Conservation (phyloP, 768 basidiomycete genomes). For the Xanthoconium stramineum region DNA sequence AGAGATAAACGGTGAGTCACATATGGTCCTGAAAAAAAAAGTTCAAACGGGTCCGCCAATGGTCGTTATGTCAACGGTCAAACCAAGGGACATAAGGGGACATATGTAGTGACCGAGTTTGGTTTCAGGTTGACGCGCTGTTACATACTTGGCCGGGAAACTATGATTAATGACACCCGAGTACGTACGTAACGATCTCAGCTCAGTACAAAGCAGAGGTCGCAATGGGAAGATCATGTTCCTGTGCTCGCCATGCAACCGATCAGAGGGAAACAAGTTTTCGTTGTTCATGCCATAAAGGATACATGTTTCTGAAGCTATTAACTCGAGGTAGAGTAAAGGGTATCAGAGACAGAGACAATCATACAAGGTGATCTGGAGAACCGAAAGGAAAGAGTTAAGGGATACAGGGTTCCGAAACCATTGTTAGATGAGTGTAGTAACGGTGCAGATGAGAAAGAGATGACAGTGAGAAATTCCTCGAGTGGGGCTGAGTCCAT, state of each 20-base stretch:
- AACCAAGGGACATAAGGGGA: no score
- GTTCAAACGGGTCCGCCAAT: neutral
- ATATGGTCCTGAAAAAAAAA: neutral
- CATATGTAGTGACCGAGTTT: neutral
- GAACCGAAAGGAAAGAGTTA: constrained; percentile 11
- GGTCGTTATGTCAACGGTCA: constrained; percentile 7
- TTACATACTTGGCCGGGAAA: neutral
- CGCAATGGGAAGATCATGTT: neutral
- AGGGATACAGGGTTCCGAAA: constrained; percentile 28
- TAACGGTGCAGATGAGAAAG: constrained; percentile 20
- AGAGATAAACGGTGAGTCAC: constrained; percentile 2
- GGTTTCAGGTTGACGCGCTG: neutral
- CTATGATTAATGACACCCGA: neutral
- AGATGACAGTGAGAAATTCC: constrained; percentile 27
- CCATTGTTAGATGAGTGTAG: constrained; percentile 15
- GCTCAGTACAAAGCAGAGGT: neutral
- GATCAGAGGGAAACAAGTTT: constrained; percentile 4
- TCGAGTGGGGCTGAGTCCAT: constrained; percentile 12
- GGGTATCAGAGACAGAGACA: constrained; percentile 26
- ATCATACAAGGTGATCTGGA: constrained; percentile 19
- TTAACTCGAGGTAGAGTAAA: constrained; percentile 29
- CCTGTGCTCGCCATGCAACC: neutral
- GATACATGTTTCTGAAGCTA: constrained; percentile 30
- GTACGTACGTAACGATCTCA: constrained; percentile 1
- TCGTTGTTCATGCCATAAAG: constrained; percentile 16